Evolutionary conservation across 2,329 filamentous ascomycete species (phyloP).

Genomic region (Didymosphaeria variabile): DNA sequence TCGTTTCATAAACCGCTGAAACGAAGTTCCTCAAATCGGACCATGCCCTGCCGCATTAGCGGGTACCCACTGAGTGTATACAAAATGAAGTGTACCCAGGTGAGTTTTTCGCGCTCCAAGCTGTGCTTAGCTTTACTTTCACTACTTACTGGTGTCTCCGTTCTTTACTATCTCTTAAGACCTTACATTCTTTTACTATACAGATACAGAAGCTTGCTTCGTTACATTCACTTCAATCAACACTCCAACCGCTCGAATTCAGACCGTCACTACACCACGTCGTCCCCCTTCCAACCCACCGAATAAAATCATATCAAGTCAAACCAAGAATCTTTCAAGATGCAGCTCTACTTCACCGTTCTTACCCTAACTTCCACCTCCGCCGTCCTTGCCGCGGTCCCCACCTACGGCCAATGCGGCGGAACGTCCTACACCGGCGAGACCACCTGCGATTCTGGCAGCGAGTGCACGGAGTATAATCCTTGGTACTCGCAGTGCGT

Average conservation of each 20-base stretch:
- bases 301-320: not conserved
- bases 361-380: slow-evolving; percentile 38
- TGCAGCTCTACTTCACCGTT: slow-evolving; percentile 41
- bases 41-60: not conserved
- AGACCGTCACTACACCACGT: not conserved
- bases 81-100: no score
- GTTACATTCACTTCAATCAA: slow-evolving; percentile 4
- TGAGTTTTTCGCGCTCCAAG: not conserved
- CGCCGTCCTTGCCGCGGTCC: slow-evolving; percentile 38
- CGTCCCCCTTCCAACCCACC: no score
- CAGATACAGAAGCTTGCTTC: slow-evolving; percentile 11
- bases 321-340: slow-evolving; percentile 17
- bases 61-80: no score
- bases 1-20: slow-evolving; percentile 31
- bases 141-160: no score
- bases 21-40: slow-evolving; percentile 22
- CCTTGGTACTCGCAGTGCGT: slow-evolving; percentile 59
- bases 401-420: slow-evolving; percentile 57
- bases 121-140: slow-evolving; percentile 8
- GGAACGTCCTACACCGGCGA: slow-evolving; percentile 51
- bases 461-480: slow-evolving; percentile 52
- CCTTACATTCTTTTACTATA: slow-evolving; percentile 1
- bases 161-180: not conserved
- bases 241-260: not conserved
- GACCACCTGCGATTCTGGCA: slow-evolving; percentile 51